phyloP scores from a whole-genome alignment of 2,329 filamentous ascomycete genomes.

The Colletotrichum magnum region DNA sequence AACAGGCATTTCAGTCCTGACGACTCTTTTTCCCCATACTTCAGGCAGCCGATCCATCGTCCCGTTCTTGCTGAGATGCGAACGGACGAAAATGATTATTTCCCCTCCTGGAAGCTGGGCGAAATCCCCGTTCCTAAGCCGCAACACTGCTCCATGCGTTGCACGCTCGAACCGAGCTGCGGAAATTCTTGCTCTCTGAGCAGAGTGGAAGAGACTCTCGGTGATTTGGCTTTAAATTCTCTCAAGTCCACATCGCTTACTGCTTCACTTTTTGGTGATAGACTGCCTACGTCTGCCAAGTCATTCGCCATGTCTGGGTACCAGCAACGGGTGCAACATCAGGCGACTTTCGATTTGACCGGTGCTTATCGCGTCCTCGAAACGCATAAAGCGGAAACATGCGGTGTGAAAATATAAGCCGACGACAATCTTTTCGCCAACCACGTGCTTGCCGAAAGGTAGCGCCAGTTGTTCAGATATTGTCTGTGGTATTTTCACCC shows the following conservation, averaged over 20 bases:
- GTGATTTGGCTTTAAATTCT: too few relatives aligned
- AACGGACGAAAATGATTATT: too few relatives aligned
- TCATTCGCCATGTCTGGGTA: not conserved
- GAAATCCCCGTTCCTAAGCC: too few relatives aligned
- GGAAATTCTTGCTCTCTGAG: too few relatives aligned
- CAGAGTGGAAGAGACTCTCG: too few relatives aligned
- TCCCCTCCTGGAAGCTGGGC: too few relatives aligned
- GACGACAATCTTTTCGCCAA: not conserved
- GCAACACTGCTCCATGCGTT: too few relatives aligned
- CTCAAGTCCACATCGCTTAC: not conserved
- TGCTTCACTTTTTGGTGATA: not conserved
- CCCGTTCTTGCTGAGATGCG: not conserved
- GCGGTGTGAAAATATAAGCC: not conserved
- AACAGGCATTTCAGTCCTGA: not conserved
- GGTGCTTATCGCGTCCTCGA: not conserved
- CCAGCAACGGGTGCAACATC: not conserved
- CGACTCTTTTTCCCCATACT: not conserved
- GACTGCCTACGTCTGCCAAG: not conserved
- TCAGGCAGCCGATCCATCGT: not conserved
- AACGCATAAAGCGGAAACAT: not conserved
- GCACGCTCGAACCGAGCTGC: too few relatives aligned
- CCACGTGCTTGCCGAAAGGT: constrained; percentile 13
- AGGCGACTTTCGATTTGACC: not conserved
- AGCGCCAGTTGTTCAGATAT: not conserved
- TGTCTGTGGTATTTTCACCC: not conserved